phyloP scores from a whole-genome alignment of 208 protist genomes.

The Crithidia bombi region DNA sequence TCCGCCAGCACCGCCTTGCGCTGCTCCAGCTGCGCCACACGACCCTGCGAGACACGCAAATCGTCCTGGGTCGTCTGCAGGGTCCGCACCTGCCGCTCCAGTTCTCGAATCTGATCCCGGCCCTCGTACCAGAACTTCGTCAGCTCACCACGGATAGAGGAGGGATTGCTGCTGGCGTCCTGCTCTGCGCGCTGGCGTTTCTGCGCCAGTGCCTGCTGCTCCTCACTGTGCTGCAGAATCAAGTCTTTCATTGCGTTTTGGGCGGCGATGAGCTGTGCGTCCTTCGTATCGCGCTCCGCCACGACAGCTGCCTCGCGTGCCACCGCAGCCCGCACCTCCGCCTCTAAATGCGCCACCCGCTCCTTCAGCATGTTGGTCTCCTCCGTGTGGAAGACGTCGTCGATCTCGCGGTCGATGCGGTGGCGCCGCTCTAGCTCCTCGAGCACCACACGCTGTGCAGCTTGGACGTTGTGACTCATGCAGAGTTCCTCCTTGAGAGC shows the following conservation, averaged over 20 bases:
- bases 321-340: slow-evolving; percentile 25
- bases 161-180: slow-evolving; percentile 43
- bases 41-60: slow-evolving; percentile 48
- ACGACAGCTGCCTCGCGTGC: slow-evolving; percentile 23
- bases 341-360: slow-evolving; percentile 21
- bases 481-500: slow-evolving; percentile 38
- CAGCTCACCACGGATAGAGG: slow-evolving; percentile 64
- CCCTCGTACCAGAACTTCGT: slow-evolving; percentile 79
- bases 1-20: slow-evolving; percentile 39
- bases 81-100: slow-evolving; percentile 47
- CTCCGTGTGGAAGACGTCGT: slow-evolving; percentile 17
- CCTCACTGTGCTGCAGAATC: slow-evolving; percentile 38
- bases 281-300: slow-evolving; percentile 21
- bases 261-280: slow-evolving; percentile 23
- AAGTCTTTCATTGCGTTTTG: slow-evolving; percentile 26
- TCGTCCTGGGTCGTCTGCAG: slow-evolving; percentile 44
- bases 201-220: slow-evolving; percentile 30
- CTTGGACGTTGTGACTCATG: slow-evolving; percentile 17
- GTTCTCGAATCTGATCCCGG: slow-evolving; percentile 48
- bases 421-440: slow-evolving; percentile 34
- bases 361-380: slow-evolving; percentile 30
- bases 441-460: slow-evolving; percentile 28
- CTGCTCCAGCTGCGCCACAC: slow-evolving; percentile 62
- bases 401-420: slow-evolving; percentile 31
- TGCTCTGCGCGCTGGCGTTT: slow-evolving; percentile 60